Conservation (phyloP, 345 rosid species). For the Dimocarpus longan region DNA sequence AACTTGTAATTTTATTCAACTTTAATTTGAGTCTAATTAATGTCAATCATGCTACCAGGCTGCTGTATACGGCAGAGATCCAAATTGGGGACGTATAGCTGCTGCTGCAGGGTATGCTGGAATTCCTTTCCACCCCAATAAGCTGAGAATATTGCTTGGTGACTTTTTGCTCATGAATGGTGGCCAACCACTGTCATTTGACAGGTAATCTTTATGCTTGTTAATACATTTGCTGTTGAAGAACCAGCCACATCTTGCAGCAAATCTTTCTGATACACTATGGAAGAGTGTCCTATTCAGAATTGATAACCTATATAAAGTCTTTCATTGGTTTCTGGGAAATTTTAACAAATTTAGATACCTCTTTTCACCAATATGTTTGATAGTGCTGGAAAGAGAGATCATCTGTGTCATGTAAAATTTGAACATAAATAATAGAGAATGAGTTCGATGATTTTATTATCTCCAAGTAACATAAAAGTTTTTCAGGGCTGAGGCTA, state of each 20-base stretch:
- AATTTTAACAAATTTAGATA: neutral
- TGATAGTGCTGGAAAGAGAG: neutral
- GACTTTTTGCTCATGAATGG: conserved; percentile 83
- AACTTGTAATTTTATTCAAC: conserved; percentile 18
- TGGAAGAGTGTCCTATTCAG: neutral
- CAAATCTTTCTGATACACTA: neutral
- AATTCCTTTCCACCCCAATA: conserved; percentile 58
- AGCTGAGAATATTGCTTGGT: conserved; percentile 69
- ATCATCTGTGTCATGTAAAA: neutral
- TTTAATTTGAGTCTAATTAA: conserved; percentile 27
- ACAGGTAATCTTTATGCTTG: conserved; percentile 50
- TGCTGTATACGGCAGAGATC: conserved; percentile 95
- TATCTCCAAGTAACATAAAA: neutral
- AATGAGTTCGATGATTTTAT: neutral
- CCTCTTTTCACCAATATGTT: neutral
- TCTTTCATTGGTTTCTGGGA: neutral
- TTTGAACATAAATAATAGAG: neutral
- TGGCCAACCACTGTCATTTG: conserved; percentile 87
- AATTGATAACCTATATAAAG: neutral
- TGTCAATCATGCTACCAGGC: conserved; percentile 52
- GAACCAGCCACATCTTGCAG: neutral
- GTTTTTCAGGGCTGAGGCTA: conserved; percentile 64
- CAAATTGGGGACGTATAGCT: conserved; percentile 97
- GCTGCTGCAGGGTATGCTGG: conserved; percentile 94
- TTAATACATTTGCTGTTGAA: neutral